These are phyloP conservation scores for Ophiorrhiza pumila DNA, from an alignment of 257 asterid genomes.

Conservation along the genomic window DNA sequence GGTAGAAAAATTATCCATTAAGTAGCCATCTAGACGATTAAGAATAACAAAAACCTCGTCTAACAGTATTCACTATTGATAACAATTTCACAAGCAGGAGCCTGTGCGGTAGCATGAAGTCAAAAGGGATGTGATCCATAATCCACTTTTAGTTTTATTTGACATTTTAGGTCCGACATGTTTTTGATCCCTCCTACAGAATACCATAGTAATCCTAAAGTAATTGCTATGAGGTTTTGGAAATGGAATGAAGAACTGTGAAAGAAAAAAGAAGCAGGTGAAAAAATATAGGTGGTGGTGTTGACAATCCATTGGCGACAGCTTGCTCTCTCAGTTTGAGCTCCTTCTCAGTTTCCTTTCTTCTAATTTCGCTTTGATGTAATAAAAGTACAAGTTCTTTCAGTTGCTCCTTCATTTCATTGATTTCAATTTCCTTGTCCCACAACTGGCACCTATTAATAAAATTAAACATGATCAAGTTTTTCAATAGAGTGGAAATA, in stretches of 20 bases:
- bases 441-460: conserved; percentile 73
- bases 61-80: too few relatives aligned
- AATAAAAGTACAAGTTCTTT: conserved; percentile 80
- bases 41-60: background rate
- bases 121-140: background rate
- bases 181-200: background rate
- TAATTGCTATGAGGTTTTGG: background rate
- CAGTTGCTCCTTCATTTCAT: conserved; percentile 92
- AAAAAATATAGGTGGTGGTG: conserved; percentile 69
- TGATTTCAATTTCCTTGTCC: conserved; percentile 83
- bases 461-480: conserved; percentile 4
- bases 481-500: background rate
- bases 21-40: background rate
- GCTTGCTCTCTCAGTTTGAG: conserved; percentile 68
- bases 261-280: background rate
- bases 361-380: conserved; percentile 79
- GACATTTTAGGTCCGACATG: background rate
- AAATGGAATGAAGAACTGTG: background rate
- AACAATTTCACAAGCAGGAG: too few relatives aligned
- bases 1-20: too few relatives aligned
- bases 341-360: conserved; percentile 85
- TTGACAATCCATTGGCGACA: conserved; percentile 49
- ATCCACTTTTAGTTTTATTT: background rate
- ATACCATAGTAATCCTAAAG: background rate
- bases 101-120: background rate